phyloP scores from a whole-genome alignment of 1,284 basidiomycete species.

The Boletus sp. region DNA sequence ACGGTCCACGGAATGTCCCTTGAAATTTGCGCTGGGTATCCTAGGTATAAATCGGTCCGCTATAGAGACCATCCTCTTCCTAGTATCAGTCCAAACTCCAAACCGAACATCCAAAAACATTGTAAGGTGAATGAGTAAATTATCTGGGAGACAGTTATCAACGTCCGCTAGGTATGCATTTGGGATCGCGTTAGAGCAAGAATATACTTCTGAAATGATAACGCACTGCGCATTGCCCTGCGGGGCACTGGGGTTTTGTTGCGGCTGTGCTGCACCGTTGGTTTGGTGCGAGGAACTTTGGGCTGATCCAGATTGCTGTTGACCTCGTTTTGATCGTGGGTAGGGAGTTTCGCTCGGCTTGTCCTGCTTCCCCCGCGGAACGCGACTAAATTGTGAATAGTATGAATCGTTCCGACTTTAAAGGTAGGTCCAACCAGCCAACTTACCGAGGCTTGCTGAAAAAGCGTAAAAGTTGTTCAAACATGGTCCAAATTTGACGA shows the following conservation, averaged over 20 bases:
- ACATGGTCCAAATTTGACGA: no score
- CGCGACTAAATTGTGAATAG: background rate
- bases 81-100: no score
- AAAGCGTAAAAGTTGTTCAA: no score
- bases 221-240: slow-evolving; percentile 1
- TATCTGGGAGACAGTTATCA: no score
- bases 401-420: background rate
- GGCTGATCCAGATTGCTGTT: background rate
- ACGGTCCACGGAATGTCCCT: no score
- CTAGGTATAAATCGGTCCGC: background rate
- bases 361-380: slow-evolving; percentile 1
- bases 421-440: background rate
- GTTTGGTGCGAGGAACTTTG: background rate
- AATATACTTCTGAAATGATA: background rate
- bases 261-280: background rate
- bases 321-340: background rate
- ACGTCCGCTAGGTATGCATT: slow-evolving; percentile 8
- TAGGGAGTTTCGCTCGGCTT: fast-evolving
- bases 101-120: no score
- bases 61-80: no score
- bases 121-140: no score
- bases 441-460: slow-evolving; percentile 3
- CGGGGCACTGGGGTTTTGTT: background rate
- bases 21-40: no score
- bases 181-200: background rate